phyloP scores from a whole-genome alignment of 2,329 filamentous ascomycete species.

The Aspergillus awamori region DNA sequence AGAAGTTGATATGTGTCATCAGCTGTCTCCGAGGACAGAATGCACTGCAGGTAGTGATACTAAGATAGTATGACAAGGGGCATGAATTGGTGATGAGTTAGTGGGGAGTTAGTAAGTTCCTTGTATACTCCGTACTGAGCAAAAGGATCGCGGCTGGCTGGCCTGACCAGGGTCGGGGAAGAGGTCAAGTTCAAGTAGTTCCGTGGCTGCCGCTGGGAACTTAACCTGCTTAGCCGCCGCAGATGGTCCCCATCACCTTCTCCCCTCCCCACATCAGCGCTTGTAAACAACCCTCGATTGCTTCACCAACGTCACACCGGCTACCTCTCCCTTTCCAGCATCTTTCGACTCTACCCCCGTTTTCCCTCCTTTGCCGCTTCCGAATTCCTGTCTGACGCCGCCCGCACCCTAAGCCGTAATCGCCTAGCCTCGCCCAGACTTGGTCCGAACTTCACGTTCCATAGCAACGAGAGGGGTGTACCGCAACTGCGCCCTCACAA shows the following conservation, averaged over 20 bases:
- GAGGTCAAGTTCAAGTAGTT: background rate
- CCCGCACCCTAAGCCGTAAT: background rate
- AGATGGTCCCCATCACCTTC: slow-evolving; percentile 7
- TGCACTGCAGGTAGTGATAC: background rate
- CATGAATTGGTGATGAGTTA: background rate
- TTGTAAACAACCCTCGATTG: slow-evolving; percentile 11
- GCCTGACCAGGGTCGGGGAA: background rate
- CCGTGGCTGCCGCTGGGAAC: slow-evolving; percentile 7
- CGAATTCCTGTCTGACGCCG: background rate
- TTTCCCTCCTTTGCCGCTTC: background rate
- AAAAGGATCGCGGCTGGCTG: background rate
- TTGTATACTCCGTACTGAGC: background rate
- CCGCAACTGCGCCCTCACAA: slow-evolving; percentile 18
- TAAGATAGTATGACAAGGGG: background rate
- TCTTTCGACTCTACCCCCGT: background rate
- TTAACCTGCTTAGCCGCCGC: slow-evolving; percentile 14
- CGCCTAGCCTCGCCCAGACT: background rate
- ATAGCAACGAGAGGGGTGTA: slow-evolving; percentile 17
- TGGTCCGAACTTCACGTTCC: background rate
- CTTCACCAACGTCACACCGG: background rate
- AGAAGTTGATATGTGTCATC: background rate
- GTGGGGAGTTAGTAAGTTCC: too few species aligned
- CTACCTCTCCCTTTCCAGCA: background rate
- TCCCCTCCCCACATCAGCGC: slow-evolving; percentile 17
- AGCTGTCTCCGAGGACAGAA: background rate